These are phyloP conservation scores for Saitozyma podzolica DNA, from an alignment of 768 basidiomycete species.

Conservation along the genomic window DNA sequence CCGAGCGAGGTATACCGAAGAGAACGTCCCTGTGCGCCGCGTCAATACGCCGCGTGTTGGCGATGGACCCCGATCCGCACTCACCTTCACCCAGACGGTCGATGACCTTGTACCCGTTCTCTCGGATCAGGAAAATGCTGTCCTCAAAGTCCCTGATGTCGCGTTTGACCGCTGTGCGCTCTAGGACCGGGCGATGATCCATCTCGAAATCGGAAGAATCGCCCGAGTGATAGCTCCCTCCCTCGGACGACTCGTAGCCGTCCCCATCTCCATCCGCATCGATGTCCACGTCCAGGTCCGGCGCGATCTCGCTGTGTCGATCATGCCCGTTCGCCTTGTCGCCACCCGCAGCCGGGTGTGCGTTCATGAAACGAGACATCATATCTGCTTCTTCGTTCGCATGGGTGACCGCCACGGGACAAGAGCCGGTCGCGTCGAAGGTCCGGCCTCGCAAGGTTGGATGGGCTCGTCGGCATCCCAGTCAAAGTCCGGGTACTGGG, in stretches of 20 bases:
- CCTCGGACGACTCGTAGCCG: conserved; percentile 2
- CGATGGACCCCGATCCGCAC: conserved; percentile 5
- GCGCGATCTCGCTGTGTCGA: too few species aligned
- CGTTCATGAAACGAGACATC: too few species aligned
- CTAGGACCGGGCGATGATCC: conserved; percentile 56
- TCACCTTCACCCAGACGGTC: conserved; percentile 83
- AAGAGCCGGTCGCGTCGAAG: too few species aligned
- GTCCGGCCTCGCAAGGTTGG: too few species aligned
- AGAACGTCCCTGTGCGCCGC: conserved; percentile 73
- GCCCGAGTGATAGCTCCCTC: conserved; percentile 38
- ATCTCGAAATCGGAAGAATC: conserved; percentile 47
- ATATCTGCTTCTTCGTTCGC: too few species aligned
- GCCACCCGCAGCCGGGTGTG: too few species aligned
- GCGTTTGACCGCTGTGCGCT: conserved; percentile 68
- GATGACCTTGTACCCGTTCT: conserved; percentile 64
- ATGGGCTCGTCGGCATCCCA: too few species aligned
- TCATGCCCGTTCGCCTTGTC: too few species aligned
- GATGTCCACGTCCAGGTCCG: background rate
- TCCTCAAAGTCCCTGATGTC: conserved; percentile 79
- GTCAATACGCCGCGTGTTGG: background rate
- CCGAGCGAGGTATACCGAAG: conserved; percentile 96
- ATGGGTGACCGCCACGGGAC: too few species aligned
- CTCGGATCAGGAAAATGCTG: conserved; percentile 18
- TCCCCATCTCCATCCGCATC: conserved; percentile 6
- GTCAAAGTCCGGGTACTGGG: too few species aligned